Evolutionary conservation across 352 stramenopile species (phyloP), one percentile per base, ranked within the genome.

Genomic region (Albugo laibachii): DNA sequence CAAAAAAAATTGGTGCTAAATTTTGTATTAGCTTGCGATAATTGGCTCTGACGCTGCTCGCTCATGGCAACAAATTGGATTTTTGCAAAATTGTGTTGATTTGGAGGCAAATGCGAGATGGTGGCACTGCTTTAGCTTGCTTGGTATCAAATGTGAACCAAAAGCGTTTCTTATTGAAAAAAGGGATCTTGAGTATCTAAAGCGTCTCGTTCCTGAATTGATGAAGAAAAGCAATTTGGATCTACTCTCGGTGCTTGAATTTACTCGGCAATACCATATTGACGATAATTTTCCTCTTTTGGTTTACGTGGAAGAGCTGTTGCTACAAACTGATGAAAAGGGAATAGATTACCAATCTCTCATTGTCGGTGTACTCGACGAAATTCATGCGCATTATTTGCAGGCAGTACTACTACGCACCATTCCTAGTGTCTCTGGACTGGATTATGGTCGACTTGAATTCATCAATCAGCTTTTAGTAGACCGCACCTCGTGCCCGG

Each of bases 211-310:
- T 0, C 76, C 73, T 19, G 57, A 51, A 13, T 52, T 86, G 36
- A 57, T 89, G 31, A 55, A 56, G 31, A 75, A 64, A 38, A 89
- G 67, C 45, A 83, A 74, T 20, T 81, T 66, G 36, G 76, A 89
- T 42, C 80, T 84, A 20, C 83, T 84, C 48, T 83, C 71, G 2
- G 70, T 84, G 24, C 53, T 81, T 12, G 76, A 89, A 44, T 86
- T 89, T 44, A 82, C 76, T 16, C 63, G 73, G 0, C 71, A 89
- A 36, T 89, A 89, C 56, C 69, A 89, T 45, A 83, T 89, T 41
- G 71, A 85, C 15, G 71, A 89, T 38, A 82, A 62, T 45, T 80
- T 66, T 31, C 59, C 73, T n/a, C 74, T 66, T 0, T 57, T 85
- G 6, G 61, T 72, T 10, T 89, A 81, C 48, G 63, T 79, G 1